Percentiles rank a stretch among this genome's conserved stretches.
These are phyloP conservation scores for Sutorius eximius DNA, from an alignment of 1,284 basidiomycete genomes.

Conservation along the genomic window DNA sequence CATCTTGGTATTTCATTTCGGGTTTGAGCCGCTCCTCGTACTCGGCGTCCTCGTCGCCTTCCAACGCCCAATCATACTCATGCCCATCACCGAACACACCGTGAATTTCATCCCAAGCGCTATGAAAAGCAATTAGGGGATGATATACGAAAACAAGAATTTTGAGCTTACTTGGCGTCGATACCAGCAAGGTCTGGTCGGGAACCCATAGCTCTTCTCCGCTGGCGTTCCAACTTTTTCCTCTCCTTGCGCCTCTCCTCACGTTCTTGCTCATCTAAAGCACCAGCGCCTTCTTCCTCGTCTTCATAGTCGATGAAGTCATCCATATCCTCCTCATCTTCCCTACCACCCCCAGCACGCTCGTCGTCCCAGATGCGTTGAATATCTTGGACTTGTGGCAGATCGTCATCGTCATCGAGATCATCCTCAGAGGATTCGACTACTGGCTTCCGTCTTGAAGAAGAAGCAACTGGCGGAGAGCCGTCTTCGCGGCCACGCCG, in stretches of 20 bases:
- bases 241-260: constrained; percentile 72
- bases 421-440: constrained; percentile 74
- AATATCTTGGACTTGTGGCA: constrained; percentile 65
- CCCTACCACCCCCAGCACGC: constrained; percentile 55
- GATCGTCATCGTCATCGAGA: constrained; percentile 59
- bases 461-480: constrained; percentile 62
- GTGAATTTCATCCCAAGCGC: constrained; percentile 95
- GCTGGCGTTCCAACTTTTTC: constrained; percentile 63
- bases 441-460: constrained; percentile 56
- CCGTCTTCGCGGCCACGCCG: constrained; percentile 69
- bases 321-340: constrained; percentile 76
- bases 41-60: constrained; percentile 68
- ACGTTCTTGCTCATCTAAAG: constrained; percentile 71
- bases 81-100: constrained; percentile 97
- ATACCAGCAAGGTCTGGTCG: constrained; percentile 83
- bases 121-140: constrained; percentile 38
- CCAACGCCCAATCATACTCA: constrained; percentile 95
- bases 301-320: constrained; percentile 95
- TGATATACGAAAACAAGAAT: constrained; percentile 6
- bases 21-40: constrained; percentile 60
- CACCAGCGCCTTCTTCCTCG: constrained; percentile 70
- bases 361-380: constrained; percentile 87
- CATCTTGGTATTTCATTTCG: constrained; percentile 89
- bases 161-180: constrained; percentile 71
- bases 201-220: constrained; percentile 58